Evolutionary conservation across 192 early-diverging fungal species (phyloP).

Genomic region (Spizellomyces punctatus): DNA sequence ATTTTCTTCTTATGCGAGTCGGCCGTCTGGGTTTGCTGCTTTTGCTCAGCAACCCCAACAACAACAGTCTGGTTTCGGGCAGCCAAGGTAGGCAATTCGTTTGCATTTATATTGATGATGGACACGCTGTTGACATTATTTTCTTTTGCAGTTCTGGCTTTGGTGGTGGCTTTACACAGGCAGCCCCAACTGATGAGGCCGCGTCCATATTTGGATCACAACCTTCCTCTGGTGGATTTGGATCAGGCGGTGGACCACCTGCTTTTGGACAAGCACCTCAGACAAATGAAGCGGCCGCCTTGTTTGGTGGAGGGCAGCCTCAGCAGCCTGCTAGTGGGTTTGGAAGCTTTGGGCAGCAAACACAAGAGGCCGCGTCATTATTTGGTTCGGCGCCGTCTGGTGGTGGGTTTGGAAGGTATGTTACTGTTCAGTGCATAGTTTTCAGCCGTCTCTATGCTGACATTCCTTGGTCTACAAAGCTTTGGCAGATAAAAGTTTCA

Average conservation of each 20-base stretch:
- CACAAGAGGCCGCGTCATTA: no score
- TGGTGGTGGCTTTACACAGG: background rate
- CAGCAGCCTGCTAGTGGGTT: background rate
- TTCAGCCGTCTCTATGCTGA: no score
- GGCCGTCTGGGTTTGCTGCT: slow-evolving; percentile 3
- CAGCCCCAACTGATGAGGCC: background rate
- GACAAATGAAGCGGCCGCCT: background rate
- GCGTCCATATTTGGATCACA: background rate
- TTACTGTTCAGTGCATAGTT: no score
- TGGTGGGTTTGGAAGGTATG: no score
- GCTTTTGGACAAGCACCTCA: background rate
- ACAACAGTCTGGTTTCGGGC: background rate
- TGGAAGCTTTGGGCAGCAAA: background rate
- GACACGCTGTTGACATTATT: no score
- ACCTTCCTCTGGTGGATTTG: background rate
- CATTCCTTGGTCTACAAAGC: no score
- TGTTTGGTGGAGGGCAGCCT: background rate
- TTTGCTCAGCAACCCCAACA: slow-evolving; percentile 1
- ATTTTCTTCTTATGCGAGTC: background rate
- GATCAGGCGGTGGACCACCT: background rate
- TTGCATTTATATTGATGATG: no score
- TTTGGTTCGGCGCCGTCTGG: no score
- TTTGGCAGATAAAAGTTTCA: no score
- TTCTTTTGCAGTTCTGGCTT: no score
- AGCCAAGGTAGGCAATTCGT: no score